These are phyloP conservation scores for Collybia mongolica DNA, from an alignment of 768 basidiomycete genomes.

Conservation along the genomic window DNA sequence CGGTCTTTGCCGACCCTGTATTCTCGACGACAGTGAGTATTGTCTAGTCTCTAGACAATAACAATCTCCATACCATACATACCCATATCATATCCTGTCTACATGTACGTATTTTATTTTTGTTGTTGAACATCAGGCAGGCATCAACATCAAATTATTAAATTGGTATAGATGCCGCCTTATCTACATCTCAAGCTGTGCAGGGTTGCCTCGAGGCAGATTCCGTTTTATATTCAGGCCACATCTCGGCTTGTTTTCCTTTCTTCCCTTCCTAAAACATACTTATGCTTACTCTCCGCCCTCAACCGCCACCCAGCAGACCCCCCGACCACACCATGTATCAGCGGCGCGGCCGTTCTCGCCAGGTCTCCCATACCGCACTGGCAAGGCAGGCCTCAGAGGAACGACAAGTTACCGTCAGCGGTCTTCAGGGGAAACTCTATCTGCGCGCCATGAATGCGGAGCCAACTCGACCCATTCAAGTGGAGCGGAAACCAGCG, in stretches of 20 bases:
- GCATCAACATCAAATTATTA: no score
- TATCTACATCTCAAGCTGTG: conserved; percentile 1
- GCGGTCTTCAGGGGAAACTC: background rate
- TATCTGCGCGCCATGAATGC: background rate
- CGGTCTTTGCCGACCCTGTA: no score
- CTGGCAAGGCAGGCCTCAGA: conserved; percentile 42
- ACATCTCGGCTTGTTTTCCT: background rate
- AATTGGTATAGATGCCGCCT: background rate
- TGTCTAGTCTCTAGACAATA: no score
- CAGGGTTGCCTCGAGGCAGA: conserved; percentile 17
- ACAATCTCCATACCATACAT: no score
- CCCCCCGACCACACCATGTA: conserved; percentile 5
- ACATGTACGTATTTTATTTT: no score
- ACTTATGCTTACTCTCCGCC: conserved; percentile 15
- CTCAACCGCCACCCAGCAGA: conserved; percentile 6
- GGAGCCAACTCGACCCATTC: background rate
- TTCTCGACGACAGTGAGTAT: no score
- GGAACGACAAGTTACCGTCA: conserved; percentile 25
- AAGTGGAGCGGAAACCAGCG: background rate
- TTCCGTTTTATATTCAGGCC: conserved; percentile 7
- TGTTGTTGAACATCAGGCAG: no score
- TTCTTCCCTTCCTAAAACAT: conserved; percentile 8
- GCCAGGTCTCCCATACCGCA: conserved; percentile 37
- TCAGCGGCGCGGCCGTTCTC: conserved; percentile 25
- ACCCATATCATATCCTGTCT: no score